Conservation (phyloP, 495 filamentous ascomycete species). For the Penicillium daleae region DNA sequence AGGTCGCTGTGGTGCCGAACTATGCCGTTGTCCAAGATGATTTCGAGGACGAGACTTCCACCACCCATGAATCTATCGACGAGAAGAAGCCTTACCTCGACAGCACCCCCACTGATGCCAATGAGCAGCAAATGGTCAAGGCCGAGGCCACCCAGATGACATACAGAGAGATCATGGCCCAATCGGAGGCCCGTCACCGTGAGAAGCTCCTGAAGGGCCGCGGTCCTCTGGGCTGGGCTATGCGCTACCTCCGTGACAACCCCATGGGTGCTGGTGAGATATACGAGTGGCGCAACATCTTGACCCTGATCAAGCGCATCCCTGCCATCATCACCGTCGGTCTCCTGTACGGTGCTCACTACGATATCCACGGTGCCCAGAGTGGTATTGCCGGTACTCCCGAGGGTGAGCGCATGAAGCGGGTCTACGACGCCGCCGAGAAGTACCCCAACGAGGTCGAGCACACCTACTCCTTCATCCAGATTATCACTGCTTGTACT, state of each 20-base stretch:
- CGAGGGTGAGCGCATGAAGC: constrained; percentile 66
- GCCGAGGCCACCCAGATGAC: constrained; percentile 48
- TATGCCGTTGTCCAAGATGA: constrained; percentile 57
- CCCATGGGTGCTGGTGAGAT: constrained; percentile 67
- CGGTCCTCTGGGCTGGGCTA: constrained; percentile 71
- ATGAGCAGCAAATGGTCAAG: constrained; percentile 50
- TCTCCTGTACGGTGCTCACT: constrained; percentile 67
- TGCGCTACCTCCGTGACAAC: constrained; percentile 70
- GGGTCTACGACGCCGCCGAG: constrained; percentile 58
- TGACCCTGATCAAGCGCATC: constrained; percentile 57
- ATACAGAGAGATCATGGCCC: constrained; percentile 59
- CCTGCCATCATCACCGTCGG: constrained; percentile 61
- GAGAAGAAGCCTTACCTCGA: constrained; percentile 36
- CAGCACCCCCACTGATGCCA: constrained; percentile 24
- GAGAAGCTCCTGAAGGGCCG: constrained; percentile 57
- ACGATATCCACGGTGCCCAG: constrained; percentile 74
- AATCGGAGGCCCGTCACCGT: constrained; percentile 53
- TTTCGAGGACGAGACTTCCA: constrained; percentile 32
- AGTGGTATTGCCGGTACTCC: constrained; percentile 64
- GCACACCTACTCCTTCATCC: constrained; percentile 75
- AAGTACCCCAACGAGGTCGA: constrained; percentile 79
- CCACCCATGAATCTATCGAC: constrained; percentile 31
- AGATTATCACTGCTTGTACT: constrained; percentile 74
- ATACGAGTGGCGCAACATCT: constrained; percentile 70
- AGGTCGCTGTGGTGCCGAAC: constrained; percentile 53